Conservation (phyloP, 176 grass and related monocot genomes). For the Neostapfia colusana region DNA sequence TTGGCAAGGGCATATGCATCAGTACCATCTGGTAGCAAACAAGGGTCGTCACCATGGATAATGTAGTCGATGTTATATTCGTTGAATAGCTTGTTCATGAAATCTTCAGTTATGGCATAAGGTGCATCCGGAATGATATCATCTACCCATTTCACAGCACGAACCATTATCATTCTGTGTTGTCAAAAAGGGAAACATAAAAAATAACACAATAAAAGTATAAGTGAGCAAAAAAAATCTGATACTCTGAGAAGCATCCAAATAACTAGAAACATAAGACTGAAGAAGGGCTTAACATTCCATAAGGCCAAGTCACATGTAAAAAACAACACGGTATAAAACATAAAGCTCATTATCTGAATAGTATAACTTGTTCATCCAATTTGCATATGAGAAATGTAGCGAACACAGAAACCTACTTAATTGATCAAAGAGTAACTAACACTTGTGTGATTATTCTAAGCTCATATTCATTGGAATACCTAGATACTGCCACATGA, state of each 20-base stretch:
- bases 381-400: no score
- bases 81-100: conserved; percentile 86
- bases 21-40: conserved; percentile 84
- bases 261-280: neutral
- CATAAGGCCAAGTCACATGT: no score
- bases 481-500: no score
- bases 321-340: no score
- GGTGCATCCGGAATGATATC: conserved; percentile 88
- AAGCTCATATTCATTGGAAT: neutral
- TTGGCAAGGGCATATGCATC: conserved; percentile 92
- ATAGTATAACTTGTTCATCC: no score
- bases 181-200: conserved; percentile 2
- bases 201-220: neutral
- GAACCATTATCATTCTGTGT: conserved; percentile 83
- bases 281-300: neutral
- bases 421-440: neutral
- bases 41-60: conserved; percentile 97
- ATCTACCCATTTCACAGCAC: conserved; percentile 87
- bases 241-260: neutral
- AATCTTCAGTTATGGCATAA: conserved; percentile 92
- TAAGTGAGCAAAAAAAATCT: neutral
- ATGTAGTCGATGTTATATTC: conserved; percentile 98
- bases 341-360: no score
- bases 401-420: no score
- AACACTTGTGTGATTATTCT: neutral